Evolutionary conservation across 2,329 filamentous ascomycete species (phyloP).

Genomic region (Fusarium haematococcum): DNA sequence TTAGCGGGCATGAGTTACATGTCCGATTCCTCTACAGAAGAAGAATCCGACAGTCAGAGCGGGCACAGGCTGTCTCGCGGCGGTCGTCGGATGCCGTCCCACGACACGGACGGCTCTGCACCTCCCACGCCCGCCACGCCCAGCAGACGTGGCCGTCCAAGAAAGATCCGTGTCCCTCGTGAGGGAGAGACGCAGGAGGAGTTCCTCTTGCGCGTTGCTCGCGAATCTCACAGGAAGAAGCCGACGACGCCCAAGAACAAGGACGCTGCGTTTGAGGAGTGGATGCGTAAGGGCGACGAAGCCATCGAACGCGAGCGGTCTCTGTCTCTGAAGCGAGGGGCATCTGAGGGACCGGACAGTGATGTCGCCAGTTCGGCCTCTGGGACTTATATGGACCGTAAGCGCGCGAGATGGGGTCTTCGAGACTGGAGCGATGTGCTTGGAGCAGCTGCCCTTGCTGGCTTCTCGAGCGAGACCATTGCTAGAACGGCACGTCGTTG

Average conservation of each 20-base stretch:
- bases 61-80: constrained; percentile 44
- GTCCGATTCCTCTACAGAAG: constrained; percentile 55
- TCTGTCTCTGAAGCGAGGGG: constrained; percentile 26
- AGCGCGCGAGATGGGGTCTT: constrained; percentile 55
- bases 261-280: constrained; percentile 51
- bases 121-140: constrained; percentile 22
- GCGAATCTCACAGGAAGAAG: constrained; percentile 51
- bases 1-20: constrained; percentile 58
- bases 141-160: constrained; percentile 54
- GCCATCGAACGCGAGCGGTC: constrained; percentile 31
- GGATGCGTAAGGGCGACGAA: constrained; percentile 49
- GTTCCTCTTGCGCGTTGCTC: constrained; percentile 61
- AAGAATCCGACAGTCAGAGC: constrained; percentile 48
- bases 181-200: constrained; percentile 60
- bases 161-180: constrained; percentile 52
- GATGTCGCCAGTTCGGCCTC: constrained; percentile 25
- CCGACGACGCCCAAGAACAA: constrained; percentile 40
- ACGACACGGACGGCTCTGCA: constrained; percentile 4
- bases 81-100: constrained; percentile 40
- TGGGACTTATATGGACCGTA: constrained; percentile 40
- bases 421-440: constrained; percentile 90
- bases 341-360: constrained; percentile 28
- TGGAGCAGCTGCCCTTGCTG: constrained; percentile 79
- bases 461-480: constrained; percentile 74
- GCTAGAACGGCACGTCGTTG: constrained; percentile 80